Conservation (phyloP, 1,284 basidiomycete genomes). For the Ceratobasidium sp. region DNA sequence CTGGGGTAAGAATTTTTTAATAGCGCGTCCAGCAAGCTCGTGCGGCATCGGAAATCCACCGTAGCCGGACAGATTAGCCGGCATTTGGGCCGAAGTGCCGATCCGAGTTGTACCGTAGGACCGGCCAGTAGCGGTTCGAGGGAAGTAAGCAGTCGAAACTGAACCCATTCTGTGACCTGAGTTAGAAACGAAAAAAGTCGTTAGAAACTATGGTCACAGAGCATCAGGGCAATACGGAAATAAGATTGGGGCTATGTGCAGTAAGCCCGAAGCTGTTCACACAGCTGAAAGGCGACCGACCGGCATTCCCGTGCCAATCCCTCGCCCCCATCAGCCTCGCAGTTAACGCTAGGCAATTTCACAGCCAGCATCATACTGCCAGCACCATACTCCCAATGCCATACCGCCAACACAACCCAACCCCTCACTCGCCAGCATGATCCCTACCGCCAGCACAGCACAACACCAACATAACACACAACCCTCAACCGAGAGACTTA, state of each 20-base stretch:
- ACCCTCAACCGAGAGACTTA: slow-evolving; percentile 30
- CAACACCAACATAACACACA: background rate
- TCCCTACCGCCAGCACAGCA: background rate
- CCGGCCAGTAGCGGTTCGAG: slow-evolving; percentile 56
- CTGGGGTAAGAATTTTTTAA: slow-evolving; percentile 73
- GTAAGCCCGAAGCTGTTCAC: background rate
- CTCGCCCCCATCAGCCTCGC: too few species aligned
- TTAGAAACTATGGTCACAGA: slow-evolving; percentile 5
- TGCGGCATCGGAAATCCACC: slow-evolving; percentile 93
- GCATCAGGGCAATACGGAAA: background rate
- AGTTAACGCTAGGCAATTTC: too few species aligned
- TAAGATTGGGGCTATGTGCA: background rate
- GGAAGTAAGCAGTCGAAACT: slow-evolving; percentile 59
- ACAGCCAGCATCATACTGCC: too few species aligned
- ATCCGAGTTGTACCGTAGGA: slow-evolving; percentile 35
- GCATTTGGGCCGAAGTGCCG: slow-evolving; percentile 6
- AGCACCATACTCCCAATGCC: too few species aligned
- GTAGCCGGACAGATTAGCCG: slow-evolving; percentile 63
- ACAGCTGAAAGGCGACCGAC: background rate
- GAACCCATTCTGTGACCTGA: slow-evolving; percentile 50
- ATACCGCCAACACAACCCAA: too few species aligned
- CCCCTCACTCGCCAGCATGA: too few species aligned
- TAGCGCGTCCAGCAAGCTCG: slow-evolving; percentile 66
- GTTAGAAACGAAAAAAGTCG: slow-evolving; percentile 44
- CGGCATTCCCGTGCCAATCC: background rate